Base-by-base conservation (phyloP, 495 filamentous ascomycete genomes). In the Acidiella bohemica region DNA sequence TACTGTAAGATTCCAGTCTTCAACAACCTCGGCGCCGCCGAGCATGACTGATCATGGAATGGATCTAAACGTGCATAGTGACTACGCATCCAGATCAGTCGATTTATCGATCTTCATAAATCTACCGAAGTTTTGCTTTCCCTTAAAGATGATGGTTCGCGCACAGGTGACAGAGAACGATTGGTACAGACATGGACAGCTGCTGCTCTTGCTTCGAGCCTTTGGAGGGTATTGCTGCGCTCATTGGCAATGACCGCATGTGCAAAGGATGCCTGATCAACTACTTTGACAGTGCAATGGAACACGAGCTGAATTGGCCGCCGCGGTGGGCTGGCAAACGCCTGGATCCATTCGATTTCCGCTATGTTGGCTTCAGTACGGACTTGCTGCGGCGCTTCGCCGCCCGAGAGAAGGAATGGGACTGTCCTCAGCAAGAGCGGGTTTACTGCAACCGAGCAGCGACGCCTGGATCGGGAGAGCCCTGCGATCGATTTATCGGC, bases 391-490 rank as follows among this genome's bases (percentile, higher is more conserved):
- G 14, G 25, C 3, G 18, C 11, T 46, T 17, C 23, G 29, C 33
- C 4, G 13, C 4, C 14, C 32, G 40, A 21, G 20, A n/a, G 2
- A 11, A 18, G 13, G 43, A 46, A 16, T 46, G 43, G 43, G 16
- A n/a, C 5, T 27, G 4, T 20, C 43, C 43, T 16, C 16, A n/a
- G 7, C 46, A 33, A 23, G 10, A 25, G n/a, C 35, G 43, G 16
- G 21, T 46, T 10, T 46, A 46, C 36, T 46, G 43, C 24, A 16
- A 23, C 2, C 28, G 30, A 4, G 33, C 43, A 13, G 35, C 32
- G 19, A 35, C 26, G 2, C 36, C 43, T 17, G 4, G 26, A n/a
- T 19, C 14, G 10, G 6, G 5, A 10, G 26, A 46, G 31, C 37
- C 26, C 21, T 46, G 43, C 16, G 27, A 21, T 16, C 21, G 14